phyloP scores from a whole-genome alignment of 371 early-diverging fungal species.

The Mucor velutinosus region DNA sequence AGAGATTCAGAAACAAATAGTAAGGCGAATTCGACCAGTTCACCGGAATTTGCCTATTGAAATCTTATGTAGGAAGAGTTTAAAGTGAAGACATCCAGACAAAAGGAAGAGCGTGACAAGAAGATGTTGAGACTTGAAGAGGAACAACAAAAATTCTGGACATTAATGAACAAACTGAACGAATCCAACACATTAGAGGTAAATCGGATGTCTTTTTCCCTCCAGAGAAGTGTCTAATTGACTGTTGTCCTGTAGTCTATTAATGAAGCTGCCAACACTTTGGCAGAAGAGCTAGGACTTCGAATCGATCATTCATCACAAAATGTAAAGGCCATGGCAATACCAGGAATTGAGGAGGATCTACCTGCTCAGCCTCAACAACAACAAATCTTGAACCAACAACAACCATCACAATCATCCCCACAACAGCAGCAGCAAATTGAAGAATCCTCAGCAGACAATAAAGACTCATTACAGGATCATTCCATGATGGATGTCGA shows the following conservation, averaged over 20 bases:
- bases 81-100: constrained; percentile 29
- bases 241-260: constrained; percentile 21
- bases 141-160: constrained; percentile 46
- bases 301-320: constrained; percentile 30
- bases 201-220: neutral
- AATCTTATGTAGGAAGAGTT: constrained; percentile 29
- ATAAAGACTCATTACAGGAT: neutral
- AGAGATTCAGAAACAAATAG: constrained; percentile 36
- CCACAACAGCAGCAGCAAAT: constrained; percentile 3
- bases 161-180: constrained; percentile 39
- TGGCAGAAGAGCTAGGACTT: constrained; percentile 24
- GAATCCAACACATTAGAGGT: constrained; percentile 49
- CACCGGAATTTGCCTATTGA: neutral
- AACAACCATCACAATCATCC: neutral
- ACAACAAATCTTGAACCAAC: too few species aligned
- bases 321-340: constrained; percentile 19
- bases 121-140: constrained; percentile 38
- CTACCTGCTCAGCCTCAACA: neutral
- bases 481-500: neutral
- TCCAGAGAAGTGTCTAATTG: neutral
- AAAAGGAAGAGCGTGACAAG: constrained; percentile 36
- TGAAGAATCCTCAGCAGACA: neutral
- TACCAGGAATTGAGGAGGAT: constrained; percentile 38
- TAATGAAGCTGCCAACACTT: constrained; percentile 9
- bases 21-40: neutral